phyloP scores from a whole-genome alignment of 2,329 filamentous ascomycete species.

The Alternaria triticina region DNA sequence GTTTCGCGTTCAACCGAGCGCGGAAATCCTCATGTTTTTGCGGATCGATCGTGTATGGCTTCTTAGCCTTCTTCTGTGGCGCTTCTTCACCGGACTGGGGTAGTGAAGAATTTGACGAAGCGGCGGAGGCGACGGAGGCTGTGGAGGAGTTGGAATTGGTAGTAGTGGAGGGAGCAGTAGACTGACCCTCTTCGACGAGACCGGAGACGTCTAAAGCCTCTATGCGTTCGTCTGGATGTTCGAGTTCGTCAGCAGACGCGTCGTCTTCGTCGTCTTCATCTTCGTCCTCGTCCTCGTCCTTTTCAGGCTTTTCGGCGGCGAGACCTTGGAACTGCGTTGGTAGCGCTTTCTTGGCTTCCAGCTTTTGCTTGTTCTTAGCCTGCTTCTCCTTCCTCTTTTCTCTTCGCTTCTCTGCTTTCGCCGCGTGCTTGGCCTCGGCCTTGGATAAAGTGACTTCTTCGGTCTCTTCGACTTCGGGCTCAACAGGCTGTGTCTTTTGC shows the following conservation, averaged over 20 bases:
- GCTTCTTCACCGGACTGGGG: constrained; percentile 38
- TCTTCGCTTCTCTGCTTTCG: constrained; percentile 54
- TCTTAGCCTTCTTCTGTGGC: constrained; percentile 39
- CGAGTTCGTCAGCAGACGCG: constrained; percentile 28
- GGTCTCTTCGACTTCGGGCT: constrained; percentile 33
- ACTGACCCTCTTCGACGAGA: constrained; percentile 45
- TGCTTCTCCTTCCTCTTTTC: constrained; percentile 56
- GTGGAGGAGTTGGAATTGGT: constrained; percentile 49
- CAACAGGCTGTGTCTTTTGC: constrained; percentile 48
- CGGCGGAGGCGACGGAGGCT: constrained; percentile 49
- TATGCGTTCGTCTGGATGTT: constrained; percentile 40
- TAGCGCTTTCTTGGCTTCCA: constrained; percentile 35
- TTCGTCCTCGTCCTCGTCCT: constrained; percentile 27
- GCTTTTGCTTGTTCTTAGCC: constrained; percentile 49
- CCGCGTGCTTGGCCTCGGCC: constrained; percentile 48
- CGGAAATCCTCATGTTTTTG: constrained; percentile 74
- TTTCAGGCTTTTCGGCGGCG: constrained; percentile 31
- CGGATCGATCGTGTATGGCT: constrained; percentile 41
- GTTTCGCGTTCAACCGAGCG: constrained; percentile 78
- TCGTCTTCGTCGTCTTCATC: constrained; percentile 30
- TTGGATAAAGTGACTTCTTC: constrained; percentile 49
- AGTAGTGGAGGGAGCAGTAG: constrained; percentile 41
- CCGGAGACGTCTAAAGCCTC: constrained; percentile 46
- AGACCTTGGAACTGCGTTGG: constrained; percentile 39
- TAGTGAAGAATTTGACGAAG: constrained; percentile 57